Conservation (phyloP, 768 basidiomycete genomes). For the Coprinopsis sp. region DNA sequence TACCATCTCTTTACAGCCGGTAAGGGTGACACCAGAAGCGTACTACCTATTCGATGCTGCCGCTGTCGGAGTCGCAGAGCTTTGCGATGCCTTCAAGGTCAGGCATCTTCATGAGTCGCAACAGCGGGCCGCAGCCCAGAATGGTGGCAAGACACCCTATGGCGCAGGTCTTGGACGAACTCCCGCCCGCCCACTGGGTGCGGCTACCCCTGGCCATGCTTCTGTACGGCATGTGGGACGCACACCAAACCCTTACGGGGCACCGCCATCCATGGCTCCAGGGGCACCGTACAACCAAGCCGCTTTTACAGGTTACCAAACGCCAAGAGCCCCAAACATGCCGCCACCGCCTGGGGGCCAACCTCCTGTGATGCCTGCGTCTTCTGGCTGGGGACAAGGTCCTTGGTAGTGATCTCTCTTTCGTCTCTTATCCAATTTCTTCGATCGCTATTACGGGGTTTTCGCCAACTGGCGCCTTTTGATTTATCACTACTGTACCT, state of each 20-base stretch:
- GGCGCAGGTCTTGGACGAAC: constrained; percentile 63
- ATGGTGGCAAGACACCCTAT: constrained; percentile 76
- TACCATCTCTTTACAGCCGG: constrained; percentile 54
- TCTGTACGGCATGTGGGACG: constrained; percentile 69
- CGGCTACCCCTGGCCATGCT: constrained; percentile 74
- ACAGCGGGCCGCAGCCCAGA: constrained; percentile 33
- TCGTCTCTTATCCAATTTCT: constrained; percentile 10
- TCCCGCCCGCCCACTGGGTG: constrained; percentile 69
- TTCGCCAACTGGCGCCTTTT: constrained; percentile 3
- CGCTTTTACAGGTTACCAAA: constrained; percentile 44
- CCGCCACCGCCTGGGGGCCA: constrained; percentile 29
- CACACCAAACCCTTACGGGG: constrained; percentile 77
- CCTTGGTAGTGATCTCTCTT: not conserved
- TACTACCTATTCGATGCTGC: constrained; percentile 89
- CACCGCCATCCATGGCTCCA: constrained; percentile 38
- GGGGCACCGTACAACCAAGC: constrained; percentile 25
- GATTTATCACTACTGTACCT: not conserved
- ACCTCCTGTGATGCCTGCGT: constrained; percentile 56
- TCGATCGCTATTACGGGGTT: constrained; percentile 6
- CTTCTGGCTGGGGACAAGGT: constrained; percentile 20
- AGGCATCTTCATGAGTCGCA: constrained; percentile 73
- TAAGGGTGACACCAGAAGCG: constrained; percentile 82
- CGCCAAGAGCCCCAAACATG: constrained; percentile 27
- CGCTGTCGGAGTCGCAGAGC: constrained; percentile 84
- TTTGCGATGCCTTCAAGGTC: constrained; percentile 97